Evolutionary conservation across 148 eudicot genomes (phyloP).

Genomic region (Camellia granthamiana): DNA sequence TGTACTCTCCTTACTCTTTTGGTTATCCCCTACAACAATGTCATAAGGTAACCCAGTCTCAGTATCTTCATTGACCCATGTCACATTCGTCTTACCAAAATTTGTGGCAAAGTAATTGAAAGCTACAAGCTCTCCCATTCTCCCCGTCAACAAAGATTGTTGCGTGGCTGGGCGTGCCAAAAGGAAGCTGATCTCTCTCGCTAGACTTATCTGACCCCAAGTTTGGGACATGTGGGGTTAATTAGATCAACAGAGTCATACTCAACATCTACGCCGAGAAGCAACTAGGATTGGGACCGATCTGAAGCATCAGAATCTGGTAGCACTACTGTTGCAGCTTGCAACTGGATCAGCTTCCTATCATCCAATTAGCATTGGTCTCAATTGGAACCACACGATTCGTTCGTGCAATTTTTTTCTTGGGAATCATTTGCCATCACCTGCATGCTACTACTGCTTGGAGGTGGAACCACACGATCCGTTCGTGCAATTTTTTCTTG

Average conservation of each 20-base stretch:
- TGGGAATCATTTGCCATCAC: slow-evolving; percentile 14
- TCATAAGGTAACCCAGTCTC: slow-evolving; percentile 90
- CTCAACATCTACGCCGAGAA: slow-evolving; percentile 17
- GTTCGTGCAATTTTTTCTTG: slow-evolving; percentile 13
- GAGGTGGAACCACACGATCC: slow-evolving; percentile 16
- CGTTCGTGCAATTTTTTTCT: slow-evolving; percentile 7
- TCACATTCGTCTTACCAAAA: slow-evolving; percentile 35
- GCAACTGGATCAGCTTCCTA: slow-evolving; percentile 38
- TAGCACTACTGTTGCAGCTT: slow-evolving; percentile 19
- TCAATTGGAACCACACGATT: slow-evolving; percentile 14
- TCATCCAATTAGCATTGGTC: slow-evolving; percentile 27
- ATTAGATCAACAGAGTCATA: slow-evolving; percentile 32
- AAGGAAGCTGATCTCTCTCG: slow-evolving; percentile 30
- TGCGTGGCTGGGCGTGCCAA: slow-evolving; percentile 31
- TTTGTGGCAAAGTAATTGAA: slow-evolving; percentile 53
- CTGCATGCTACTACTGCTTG: slow-evolving; percentile 11
- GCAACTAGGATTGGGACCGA: slow-evolving; percentile 13
- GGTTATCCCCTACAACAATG: slow-evolving; percentile 51
- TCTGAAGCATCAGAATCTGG: slow-evolving; percentile 24
- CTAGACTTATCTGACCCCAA: slow-evolving; percentile 23
- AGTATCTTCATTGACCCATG: slow-evolving; percentile 70
- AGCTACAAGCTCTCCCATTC: slow-evolving; percentile 76
- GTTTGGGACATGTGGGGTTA: slow-evolving; percentile 37
- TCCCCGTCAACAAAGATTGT: slow-evolving; percentile 57
- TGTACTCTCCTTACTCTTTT: slow-evolving; percentile 44